phyloP scores from a whole-genome alignment of 345 rosid genomes.

The Viola odorata region DNA sequence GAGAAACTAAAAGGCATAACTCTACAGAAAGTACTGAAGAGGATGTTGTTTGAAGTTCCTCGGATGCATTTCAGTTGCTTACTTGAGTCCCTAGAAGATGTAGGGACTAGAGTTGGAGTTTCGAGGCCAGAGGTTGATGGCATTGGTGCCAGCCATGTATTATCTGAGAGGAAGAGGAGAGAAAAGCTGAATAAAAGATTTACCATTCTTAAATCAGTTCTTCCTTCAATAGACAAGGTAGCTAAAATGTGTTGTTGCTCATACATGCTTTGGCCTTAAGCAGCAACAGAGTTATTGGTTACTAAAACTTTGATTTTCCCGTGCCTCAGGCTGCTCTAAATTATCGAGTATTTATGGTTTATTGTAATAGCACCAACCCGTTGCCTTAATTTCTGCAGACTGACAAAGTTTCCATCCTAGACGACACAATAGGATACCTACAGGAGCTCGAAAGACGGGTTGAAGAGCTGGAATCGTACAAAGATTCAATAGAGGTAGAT shows the following conservation, averaged over 20 bases:
- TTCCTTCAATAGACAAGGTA: slow-evolving; percentile 73
- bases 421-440: slow-evolving; percentile 66
- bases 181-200: slow-evolving; percentile 54
- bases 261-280: neutral
- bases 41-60: slow-evolving; percentile 68
- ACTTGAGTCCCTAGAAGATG: slow-evolving; percentile 34
- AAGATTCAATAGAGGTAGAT: slow-evolving; percentile 18
- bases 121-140: slow-evolving; percentile 49
- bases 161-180: slow-evolving; percentile 43
- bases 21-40: slow-evolving; percentile 66
- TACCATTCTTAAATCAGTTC: slow-evolving; percentile 48
- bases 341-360: too few relatives aligned
- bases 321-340: too few relatives aligned
- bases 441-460: slow-evolving; percentile 66
- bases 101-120: slow-evolving; percentile 24
- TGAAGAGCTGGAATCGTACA: slow-evolving; percentile 52
- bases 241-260: neutral
- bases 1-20: slow-evolving; percentile 18
- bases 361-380: too few relatives aligned
- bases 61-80: slow-evolving; percentile 36
- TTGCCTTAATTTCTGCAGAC: slow-evolving; percentile 40
- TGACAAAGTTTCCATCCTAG: slow-evolving; percentile 69
- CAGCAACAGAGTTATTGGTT: neutral
- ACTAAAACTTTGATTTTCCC: too few relatives aligned
- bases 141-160: slow-evolving; percentile 29